Evolutionary conservation across 2,329 filamentous ascomycete species (phyloP).

Genomic region (Microcera coccophila): DNA sequence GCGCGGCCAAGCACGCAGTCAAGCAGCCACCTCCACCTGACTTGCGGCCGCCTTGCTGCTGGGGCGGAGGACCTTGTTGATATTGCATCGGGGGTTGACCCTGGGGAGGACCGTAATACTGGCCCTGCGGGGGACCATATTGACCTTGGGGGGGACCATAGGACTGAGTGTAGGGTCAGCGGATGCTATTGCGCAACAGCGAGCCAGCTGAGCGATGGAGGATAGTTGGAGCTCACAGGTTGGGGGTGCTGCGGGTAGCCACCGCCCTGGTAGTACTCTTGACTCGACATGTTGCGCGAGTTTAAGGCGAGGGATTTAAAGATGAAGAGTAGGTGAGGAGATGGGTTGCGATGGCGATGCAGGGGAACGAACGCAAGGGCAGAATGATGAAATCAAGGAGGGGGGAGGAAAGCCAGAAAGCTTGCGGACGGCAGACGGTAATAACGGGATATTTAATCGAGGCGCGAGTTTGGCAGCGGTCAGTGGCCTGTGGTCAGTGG

Average conservation of each 20-base stretch:
- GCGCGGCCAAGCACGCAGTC: conserved; percentile 43
- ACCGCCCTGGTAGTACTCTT: conserved; percentile 40
- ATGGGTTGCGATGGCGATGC: neutral
- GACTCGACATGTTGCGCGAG: conserved; percentile 35
- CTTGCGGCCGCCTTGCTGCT: conserved; percentile 30
- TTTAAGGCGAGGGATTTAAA: neutral
- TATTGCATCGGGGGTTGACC: conserved; percentile 43
- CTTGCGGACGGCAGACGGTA: neutral
- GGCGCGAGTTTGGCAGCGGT: neutral
- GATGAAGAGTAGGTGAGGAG: neutral
- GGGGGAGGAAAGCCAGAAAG: neutral
- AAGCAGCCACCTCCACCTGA: conserved; percentile 41
- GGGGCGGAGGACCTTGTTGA: conserved; percentile 36
- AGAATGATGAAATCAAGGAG: no score
- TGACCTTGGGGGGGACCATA: conserved; percentile 31
- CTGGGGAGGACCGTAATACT: conserved; percentile 29
- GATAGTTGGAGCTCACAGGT: conserved; percentile 30
- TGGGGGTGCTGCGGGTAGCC: conserved; percentile 41
- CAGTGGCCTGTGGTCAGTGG: no score
- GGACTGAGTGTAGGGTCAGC: conserved; percentile 22
- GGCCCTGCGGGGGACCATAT: conserved; percentile 33
- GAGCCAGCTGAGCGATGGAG: neutral
- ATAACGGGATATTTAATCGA: no score
- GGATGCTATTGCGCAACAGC: neutral
- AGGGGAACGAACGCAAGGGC: no score